Base-by-base conservation (phyloP, 2,329 filamentous ascomycete genomes). In the Phyllosticta capitalensis region DNA sequence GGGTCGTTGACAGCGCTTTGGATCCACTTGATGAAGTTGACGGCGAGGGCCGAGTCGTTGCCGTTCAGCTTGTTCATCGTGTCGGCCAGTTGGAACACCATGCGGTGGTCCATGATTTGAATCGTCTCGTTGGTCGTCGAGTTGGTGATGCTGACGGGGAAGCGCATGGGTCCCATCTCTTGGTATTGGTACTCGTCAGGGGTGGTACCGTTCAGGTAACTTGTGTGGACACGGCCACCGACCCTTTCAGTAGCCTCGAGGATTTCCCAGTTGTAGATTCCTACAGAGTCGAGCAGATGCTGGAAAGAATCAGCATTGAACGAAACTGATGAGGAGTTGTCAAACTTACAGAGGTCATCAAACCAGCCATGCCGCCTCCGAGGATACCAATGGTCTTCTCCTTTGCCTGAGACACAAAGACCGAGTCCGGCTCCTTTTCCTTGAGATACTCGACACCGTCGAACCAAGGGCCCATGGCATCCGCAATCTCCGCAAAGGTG, bases 101-200 rank as follows among this genome's bases (percentile, higher is more conserved):
- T 76, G 62, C 82, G 78, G 65, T 86, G 83, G 64, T 87, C 85
- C 9, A 79, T 78, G 63, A 87, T 83, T 61, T 83, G 78, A 2
- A 79, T 64, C 0, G 80, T 85, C 65, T 81, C 76, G 63, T 84
- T 83, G n/a, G 78, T 76, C 26, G 75, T 74, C 1, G 77, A 67
- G 63, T 81, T 78, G 1, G 68, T 74, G 17, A 77, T 70, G 2
- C 75, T 77, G 17, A 81, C 75, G 0, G 85, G 84, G 63, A 87
- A 83, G 1, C 84, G 75, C 83, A 87, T 87, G 0, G 83, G 82
- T 0, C 85, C 85, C 81, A 81, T 80, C 67, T 87, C 85, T 65
- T 87, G 83, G 67, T 88, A 87, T 20, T 84, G 83, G 65, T 87
- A 87, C 62, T 86, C 77, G 20, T 80, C 79, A 0, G 83, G 81